Evolutionary conservation across 73 alveolate species (phyloP).

Genomic region (Blepharisma japonicum): DNA sequence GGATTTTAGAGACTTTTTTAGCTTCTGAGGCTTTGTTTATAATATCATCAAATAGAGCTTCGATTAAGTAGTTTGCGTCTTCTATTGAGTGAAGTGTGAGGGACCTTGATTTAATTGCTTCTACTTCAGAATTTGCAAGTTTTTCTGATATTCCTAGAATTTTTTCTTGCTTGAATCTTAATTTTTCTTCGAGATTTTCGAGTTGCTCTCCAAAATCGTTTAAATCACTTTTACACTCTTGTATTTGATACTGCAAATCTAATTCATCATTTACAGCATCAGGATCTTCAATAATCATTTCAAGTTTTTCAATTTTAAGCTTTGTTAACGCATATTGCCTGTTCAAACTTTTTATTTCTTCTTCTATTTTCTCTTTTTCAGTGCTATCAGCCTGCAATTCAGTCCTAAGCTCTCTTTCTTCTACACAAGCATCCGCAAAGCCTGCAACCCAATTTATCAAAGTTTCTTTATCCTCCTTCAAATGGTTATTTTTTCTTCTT

Average conservation of each 20-base stretch:
- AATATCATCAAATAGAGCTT: constrained; percentile 22
- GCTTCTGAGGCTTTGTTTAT: neutral
- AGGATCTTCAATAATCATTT: constrained; percentile 23
- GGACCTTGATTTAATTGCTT: neutral
- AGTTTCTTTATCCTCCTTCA: constrained; percentile 4
- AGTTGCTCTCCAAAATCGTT: constrained; percentile 33
- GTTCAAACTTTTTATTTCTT: constrained; percentile 45
- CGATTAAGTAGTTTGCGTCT: constrained; percentile 15
- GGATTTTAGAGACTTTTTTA: neutral
- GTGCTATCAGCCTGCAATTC: constrained; percentile 28
- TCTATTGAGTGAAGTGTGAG: constrained; percentile 22
- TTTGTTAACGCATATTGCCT: constrained; percentile 28
- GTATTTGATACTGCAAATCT: constrained; percentile 32
- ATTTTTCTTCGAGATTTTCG: constrained; percentile 55
- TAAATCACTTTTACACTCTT: neutral
- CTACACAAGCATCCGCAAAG: constrained; percentile 23
- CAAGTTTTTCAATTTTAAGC: constrained; percentile 34
- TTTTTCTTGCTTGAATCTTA: constrained; percentile 39
- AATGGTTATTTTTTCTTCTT: constrained; percentile 38
- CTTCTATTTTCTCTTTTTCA: constrained; percentile 35
- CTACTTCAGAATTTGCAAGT: constrained; percentile 26
- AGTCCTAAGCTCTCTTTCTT: constrained; percentile 36
- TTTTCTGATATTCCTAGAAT: constrained; percentile 9
- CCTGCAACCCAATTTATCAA: constrained; percentile 33
- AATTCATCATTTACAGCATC: constrained; percentile 33